These are phyloP conservation scores for Brachypodium distachyon DNA, from an alignment of 202 grass and related monocot species.

Conservation along the genomic window DNA sequence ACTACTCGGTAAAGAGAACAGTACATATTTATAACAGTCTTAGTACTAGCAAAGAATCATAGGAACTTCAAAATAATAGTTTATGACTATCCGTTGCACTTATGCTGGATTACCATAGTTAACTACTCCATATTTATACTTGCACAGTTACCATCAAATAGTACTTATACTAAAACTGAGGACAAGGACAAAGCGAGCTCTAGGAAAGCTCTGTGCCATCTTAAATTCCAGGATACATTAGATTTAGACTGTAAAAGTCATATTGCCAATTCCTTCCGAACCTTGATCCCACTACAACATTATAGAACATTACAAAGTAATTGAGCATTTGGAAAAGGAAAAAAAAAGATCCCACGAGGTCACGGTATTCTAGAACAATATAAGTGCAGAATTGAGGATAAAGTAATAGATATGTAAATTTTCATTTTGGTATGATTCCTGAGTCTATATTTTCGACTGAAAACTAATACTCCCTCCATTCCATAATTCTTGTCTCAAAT, in stretches of 20 bases:
- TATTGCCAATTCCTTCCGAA: neutral
- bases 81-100: neutral
- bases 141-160: conserved; percentile 5
- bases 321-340: no score
- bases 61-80: conserved; percentile 20
- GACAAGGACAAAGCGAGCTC: neutral
- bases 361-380: no score
- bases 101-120: conserved; percentile 4
- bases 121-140: neutral
- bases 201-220: neutral
- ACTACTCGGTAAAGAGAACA: neutral
- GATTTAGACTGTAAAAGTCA: no score
- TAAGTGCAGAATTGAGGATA: no score
- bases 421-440: no score
- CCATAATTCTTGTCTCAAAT: no score
- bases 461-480: no score
- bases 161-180: neutral
- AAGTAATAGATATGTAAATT: no score
- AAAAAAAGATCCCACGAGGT: no score
- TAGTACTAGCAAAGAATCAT: conserved; percentile 10
- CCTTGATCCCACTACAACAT: neutral
- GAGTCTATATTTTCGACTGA: no score
- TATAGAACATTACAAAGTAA: no score
- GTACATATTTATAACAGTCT: neutral
- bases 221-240: neutral